Conservation (phyloP, 2,329 filamentous ascomycete genomes). For the Thelonectria discophora region DNA sequence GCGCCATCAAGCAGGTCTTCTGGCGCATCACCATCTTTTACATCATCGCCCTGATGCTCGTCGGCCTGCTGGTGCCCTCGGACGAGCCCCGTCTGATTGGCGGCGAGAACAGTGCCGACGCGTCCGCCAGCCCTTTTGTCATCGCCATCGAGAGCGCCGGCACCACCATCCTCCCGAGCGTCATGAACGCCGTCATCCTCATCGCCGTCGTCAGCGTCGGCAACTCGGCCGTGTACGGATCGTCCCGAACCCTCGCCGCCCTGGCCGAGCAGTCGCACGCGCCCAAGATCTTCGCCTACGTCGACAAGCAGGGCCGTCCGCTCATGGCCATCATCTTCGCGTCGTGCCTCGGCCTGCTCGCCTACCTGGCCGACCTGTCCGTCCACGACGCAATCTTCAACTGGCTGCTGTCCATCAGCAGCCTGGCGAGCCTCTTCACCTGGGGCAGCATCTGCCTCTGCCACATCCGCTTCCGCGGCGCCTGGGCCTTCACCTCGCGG, state of each 20-base stretch:
- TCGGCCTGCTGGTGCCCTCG: slow-evolving; percentile 85
- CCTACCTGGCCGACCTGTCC: slow-evolving; percentile 75
- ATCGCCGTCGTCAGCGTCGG: slow-evolving; percentile 90
- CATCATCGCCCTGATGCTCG: slow-evolving; percentile 81
- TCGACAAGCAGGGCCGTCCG: slow-evolving; percentile 85
- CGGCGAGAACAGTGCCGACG: slow-evolving; percentile 64
- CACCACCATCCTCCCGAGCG: slow-evolving; percentile 79
- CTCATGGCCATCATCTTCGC: slow-evolving; percentile 76
- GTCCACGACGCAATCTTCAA: slow-evolving; percentile 71
- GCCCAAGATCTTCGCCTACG: slow-evolving; percentile 78
- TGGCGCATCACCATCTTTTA: slow-evolving; percentile 95
- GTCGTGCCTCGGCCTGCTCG: slow-evolving; percentile 74
- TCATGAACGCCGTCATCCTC: slow-evolving; percentile 96
- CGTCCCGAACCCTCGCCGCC: slow-evolving; percentile 87
- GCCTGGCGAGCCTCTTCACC: slow-evolving; percentile 77
- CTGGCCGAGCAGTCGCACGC: slow-evolving; percentile 89
- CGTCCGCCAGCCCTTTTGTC: slow-evolving; percentile 87
- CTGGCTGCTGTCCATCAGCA: slow-evolving; percentile 82
- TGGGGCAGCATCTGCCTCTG: slow-evolving; percentile 86
- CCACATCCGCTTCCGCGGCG: slow-evolving; percentile 88
- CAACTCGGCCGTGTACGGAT: slow-evolving; percentile 91
- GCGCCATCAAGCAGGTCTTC: slow-evolving; percentile 91
- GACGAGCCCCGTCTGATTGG: slow-evolving; percentile 70
- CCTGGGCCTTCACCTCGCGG: slow-evolving; percentile 75
- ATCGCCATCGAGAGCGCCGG: slow-evolving; percentile 88